Percentiles rank a stretch among this genome's conserved stretches.
Conservation (phyloP, 257 asterid genomes). For the Capsicum pubescens region DNA sequence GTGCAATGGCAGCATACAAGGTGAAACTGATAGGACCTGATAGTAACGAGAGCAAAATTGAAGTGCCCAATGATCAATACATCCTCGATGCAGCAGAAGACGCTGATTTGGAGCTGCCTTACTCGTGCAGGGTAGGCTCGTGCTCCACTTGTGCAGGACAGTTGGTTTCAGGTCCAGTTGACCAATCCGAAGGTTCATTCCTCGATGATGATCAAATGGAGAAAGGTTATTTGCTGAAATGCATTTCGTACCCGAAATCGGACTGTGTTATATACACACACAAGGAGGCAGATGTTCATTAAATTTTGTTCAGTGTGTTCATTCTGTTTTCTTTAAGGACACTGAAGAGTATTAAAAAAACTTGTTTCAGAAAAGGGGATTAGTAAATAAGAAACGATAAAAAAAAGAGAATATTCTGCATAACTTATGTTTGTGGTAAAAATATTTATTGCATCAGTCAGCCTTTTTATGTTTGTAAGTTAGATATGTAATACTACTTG, state of each 20-base stretch:
- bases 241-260: conserved; percentile 47
- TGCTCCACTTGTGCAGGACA: conserved; percentile 54
- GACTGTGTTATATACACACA: conserved; percentile 52
- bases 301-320: not conserved
- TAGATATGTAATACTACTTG: not conserved
- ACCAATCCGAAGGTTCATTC: conserved; percentile 55
- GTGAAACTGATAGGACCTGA: conserved; percentile 52
- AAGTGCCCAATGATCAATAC: conserved; percentile 47
- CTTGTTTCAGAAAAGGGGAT: not conserved
- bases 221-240: conserved; percentile 48
- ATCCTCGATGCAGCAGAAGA: conserved; percentile 54
- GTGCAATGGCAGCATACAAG: conserved; percentile 49
- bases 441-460: not conserved
- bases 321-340: not conserved
- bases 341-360: not conserved
- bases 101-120: conserved; percentile 49
- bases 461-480: not conserved
- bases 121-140: conserved; percentile 54
- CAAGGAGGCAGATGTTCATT: conserved; percentile 50
- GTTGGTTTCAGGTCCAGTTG: conserved; percentile 40
- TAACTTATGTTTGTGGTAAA: not conserved
- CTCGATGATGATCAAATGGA: conserved; percentile 46
- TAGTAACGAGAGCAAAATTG: conserved; percentile 41
- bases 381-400: not conserved
- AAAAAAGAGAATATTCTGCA: not conserved